Base-by-base conservation (phyloP, 768 basidiomycete genomes). In the Tricholoma sp. region DNA sequence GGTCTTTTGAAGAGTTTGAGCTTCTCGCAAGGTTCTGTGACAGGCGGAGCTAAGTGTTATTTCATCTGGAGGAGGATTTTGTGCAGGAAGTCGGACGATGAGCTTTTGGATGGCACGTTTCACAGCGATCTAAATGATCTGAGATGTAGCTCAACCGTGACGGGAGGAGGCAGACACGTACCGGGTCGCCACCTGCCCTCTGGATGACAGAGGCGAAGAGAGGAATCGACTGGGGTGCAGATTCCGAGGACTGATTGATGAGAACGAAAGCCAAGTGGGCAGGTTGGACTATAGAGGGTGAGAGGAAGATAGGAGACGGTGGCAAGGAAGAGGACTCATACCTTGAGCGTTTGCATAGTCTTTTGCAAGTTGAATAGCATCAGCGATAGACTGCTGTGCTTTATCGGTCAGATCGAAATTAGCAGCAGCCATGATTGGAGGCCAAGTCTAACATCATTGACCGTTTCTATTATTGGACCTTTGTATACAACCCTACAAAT, bases 321-420 rank as follows among this genome's bases (percentile, higher is more conserved):
- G 18, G 19, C 8, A 19, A 19, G 18, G 18, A 24, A 54, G 2
- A 11, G n/a, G 2, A 58, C n/a, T n/a, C n/a, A 27, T 71, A 88
- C 90, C 82, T 80, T 94, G 88, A 0, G 84, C 85, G 65, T 93
- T 85, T 16, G 89, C 80, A 67, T 92, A 84, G 71, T 95, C 91
- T 67, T 84, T 91, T 10, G 93, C 91, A 43, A 88, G 79, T 64
- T 92, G 90, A 54, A 91, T 70, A 1, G 93, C 86, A 51, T 83
- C 83, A 55, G 83, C 72, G 54, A 95, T 66, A 24, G 86, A 78
- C 63, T 87, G 80, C 65, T 83, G 79, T 11, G 93, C 81, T 69
- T 89, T 92, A 71, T 95, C 91, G 27, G 94, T 96, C 64, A 94
- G 89, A 63, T 95, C 88, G 60, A 89, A 74, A 72, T 83, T 83